A percentile compares a stretch with the other conserved stretches of the same genome.
Evolutionary conservation across 192 early-diverging fungal species (phyloP).

Genomic region (Coemansia sp.): DNA sequence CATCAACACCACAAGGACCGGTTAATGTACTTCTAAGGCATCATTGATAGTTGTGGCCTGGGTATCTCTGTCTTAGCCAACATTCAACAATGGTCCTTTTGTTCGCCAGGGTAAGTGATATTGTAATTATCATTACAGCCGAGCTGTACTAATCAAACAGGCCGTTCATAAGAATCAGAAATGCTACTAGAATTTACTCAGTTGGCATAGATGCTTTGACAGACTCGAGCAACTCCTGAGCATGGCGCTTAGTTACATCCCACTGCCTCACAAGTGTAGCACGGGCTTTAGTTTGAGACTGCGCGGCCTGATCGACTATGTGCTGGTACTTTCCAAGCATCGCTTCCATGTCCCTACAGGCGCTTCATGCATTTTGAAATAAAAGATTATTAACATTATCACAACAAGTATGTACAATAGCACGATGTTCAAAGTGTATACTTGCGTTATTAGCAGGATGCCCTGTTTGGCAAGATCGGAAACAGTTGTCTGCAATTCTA

Average conservation of each 20-base stretch:
- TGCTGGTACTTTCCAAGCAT: slow-evolving; percentile 18
- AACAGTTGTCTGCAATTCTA: slow-evolving; percentile 17
- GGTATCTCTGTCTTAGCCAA: not conserved
- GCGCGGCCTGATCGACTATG: slow-evolving; percentile 10
- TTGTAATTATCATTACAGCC: not conserved
- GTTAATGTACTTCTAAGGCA: not conserved
- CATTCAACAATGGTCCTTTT: not conserved
- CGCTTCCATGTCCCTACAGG: slow-evolving; percentile 37
- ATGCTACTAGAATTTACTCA: not conserved
- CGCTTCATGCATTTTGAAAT: not conserved
- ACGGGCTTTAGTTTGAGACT: slow-evolving; percentile 2
- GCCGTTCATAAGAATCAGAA: not conserved
- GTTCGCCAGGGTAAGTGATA: not conserved
- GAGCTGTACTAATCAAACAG: not conserved
- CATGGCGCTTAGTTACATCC: slow-evolving; percentile 16
- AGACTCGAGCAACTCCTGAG: slow-evolving; percentile 15
- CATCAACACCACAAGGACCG: not conserved
- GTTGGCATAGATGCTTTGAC: not conserved
- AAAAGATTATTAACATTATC: not conserved
- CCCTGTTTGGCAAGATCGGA: slow-evolving; percentile 14
- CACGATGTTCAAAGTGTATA: not conserved
- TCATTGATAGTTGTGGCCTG: too few species aligned
- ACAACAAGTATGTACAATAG: not conserved
- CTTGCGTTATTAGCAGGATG: slow-evolving; percentile 16
- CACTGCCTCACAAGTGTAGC: slow-evolving; percentile 14